Conservation (phyloP, 352 stramenopile species). For the Pythium folliculosum region DNA sequence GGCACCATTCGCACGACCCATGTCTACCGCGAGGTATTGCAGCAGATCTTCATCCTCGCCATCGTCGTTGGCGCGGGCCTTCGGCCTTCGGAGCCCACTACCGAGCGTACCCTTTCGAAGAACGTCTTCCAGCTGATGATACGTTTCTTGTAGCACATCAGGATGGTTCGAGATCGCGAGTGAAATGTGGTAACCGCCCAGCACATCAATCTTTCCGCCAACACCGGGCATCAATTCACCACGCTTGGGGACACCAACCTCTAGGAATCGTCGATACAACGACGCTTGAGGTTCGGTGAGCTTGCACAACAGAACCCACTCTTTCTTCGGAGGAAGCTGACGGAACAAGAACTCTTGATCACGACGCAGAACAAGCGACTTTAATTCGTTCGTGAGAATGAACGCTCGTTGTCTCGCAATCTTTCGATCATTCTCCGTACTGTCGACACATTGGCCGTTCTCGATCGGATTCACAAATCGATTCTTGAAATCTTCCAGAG, state of each 20-base stretch:
- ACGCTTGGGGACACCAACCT: constrained; percentile 61
- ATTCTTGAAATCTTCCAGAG: constrained; percentile 89
- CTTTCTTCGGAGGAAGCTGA: constrained; percentile 87
- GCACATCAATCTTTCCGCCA: constrained; percentile 65
- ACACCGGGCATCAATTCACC: constrained; percentile 18
- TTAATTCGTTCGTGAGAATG: constrained; percentile 81
- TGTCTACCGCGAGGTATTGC: constrained; percentile 23
- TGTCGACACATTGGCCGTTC: constrained; percentile 86
- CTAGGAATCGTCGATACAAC: constrained; percentile 76
- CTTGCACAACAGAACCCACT: constrained; percentile 87
- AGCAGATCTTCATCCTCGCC: constrained; percentile 58
- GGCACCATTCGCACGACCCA: not conserved
- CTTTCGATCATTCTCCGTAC: constrained; percentile 61
- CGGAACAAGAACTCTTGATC: constrained; percentile 85
- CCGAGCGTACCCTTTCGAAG: constrained; percentile 43
- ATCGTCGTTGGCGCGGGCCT: constrained; percentile 26
- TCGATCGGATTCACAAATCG: constrained; percentile 89
- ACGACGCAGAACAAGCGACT: constrained; percentile 80
- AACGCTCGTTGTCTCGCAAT: constrained; percentile 76
- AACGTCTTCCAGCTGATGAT: constrained; percentile 60
- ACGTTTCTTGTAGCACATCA: constrained; percentile 77
- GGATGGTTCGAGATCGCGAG: constrained; percentile 89
- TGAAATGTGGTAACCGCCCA: constrained; percentile 86
- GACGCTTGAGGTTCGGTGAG: constrained; percentile 71
- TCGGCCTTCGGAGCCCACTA: constrained; percentile 25